Percentiles rank a stretch among this genome's conserved stretches.
Conservation (phyloP, 306 rosid genomes). For the Cotoneaster glaucophyllus region DNA sequence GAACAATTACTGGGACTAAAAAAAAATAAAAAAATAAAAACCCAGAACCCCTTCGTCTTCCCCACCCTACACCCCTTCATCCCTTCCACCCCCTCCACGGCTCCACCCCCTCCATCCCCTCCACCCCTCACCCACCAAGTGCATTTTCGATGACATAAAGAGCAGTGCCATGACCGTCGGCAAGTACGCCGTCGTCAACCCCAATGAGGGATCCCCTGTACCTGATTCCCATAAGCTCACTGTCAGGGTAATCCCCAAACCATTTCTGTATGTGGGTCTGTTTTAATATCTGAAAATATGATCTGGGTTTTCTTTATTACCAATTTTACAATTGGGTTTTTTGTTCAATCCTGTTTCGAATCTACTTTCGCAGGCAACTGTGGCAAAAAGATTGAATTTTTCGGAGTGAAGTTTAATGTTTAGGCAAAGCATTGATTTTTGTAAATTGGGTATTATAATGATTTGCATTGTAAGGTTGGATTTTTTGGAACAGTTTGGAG, state of each 20-base stretch:
- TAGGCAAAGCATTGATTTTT: not conserved
- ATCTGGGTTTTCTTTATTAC: not conserved
- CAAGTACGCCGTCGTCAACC: constrained; percentile 52
- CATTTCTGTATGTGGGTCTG: not conserved
- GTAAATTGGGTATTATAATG: constrained; percentile 5
- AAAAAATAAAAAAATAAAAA: too few relatives aligned
- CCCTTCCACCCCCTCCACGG: too few relatives aligned
- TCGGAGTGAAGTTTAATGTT: not conserved
- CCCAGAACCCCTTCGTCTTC: too few relatives aligned
- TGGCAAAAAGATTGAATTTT: not conserved
- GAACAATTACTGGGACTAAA: too few relatives aligned
- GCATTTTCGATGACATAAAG: constrained; percentile 74
- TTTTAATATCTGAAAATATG: not conserved
- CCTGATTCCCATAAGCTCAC: constrained; percentile 61
- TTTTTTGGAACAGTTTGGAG: constrained; percentile 10
- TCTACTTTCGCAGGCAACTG: not conserved
- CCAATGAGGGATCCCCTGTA: constrained; percentile 39
- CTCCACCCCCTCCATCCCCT: too few relatives aligned
- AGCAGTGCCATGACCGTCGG: constrained; percentile 66
- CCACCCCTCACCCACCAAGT: constrained; percentile 32
- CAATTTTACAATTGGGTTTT: not conserved
- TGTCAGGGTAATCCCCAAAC: constrained; percentile 42
- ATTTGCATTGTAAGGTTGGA: not conserved
- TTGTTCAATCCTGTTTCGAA: not conserved
- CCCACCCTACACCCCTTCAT: too few relatives aligned